phyloP scores from a whole-genome alignment of 2,329 filamentous ascomycete genomes.

The Colletotrichum neosansevieriae region DNA sequence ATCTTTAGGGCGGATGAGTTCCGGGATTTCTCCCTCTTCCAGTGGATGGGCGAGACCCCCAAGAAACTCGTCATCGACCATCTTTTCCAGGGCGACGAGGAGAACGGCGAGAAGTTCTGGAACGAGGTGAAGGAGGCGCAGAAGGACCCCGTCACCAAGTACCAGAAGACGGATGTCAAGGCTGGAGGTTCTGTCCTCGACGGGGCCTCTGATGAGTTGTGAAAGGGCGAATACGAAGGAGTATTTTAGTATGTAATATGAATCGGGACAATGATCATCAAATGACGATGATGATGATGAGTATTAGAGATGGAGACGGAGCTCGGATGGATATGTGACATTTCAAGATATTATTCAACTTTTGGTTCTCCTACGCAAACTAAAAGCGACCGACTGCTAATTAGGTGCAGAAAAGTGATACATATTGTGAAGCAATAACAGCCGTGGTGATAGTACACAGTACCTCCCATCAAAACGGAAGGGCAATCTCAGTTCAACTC shows the following conservation, averaged over 20 bases:
- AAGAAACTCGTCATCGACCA: slow-evolving; percentile 74
- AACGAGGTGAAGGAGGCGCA: slow-evolving; percentile 70
- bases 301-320: too few species aligned
- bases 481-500: slow-evolving; percentile 49
- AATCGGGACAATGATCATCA: not conserved
- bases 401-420: too few species aligned
- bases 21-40: slow-evolving; percentile 78
- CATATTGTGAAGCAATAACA: too few species aligned
- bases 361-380: too few species aligned
- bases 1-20: slow-evolving; percentile 80
- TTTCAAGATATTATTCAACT: too few species aligned
- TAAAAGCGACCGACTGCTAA: too few species aligned
- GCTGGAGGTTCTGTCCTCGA: not conserved
- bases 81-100: slow-evolving; percentile 71
- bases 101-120: slow-evolving; percentile 73
- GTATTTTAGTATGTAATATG: not conserved
- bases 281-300: too few species aligned
- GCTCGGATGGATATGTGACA: too few species aligned
- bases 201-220: slow-evolving; percentile 29
- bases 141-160: slow-evolving; percentile 65
- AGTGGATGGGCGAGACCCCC: slow-evolving; percentile 81
- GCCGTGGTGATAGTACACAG: not conserved
- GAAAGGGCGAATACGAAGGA: not conserved
- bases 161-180: not conserved
- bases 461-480: not conserved